Evolutionary conservation across 2,329 filamentous ascomycete genomes (phyloP).

Genomic region (Didymosphaeria variabile): DNA sequence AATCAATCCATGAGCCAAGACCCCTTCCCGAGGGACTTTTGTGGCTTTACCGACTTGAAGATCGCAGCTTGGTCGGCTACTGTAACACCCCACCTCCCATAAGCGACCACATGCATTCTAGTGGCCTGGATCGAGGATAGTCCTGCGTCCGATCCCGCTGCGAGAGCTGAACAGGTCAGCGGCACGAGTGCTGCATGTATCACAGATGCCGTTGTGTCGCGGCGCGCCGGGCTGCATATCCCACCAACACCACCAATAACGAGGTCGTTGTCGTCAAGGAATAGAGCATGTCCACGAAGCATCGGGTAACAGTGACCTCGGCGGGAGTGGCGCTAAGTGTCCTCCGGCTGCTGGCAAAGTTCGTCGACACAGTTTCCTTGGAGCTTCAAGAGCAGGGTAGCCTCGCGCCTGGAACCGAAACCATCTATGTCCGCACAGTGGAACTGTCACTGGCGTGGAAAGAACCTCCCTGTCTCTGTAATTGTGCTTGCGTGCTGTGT

Average conservation of each 20-base stretch:
- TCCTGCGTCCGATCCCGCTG: background rate
- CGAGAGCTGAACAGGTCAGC: background rate
- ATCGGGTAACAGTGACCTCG: background rate
- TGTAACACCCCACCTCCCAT: background rate
- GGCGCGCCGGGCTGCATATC: background rate
- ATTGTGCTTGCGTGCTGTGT: background rate
- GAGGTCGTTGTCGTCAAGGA: background rate
- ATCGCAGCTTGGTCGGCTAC: background rate
- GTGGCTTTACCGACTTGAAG: background rate
- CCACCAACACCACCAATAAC: background rate
- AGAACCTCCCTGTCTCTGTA: background rate
- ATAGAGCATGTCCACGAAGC: background rate
- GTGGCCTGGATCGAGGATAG: background rate
- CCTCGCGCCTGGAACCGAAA: background rate
- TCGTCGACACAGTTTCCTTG: background rate
- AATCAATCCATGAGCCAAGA: background rate
- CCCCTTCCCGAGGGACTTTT: background rate
- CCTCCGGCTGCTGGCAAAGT: background rate
- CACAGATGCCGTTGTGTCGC: background rate
- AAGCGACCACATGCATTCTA: slow-evolving; percentile 1
- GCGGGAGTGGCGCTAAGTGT: background rate
- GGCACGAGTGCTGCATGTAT: background rate
- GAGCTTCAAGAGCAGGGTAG: background rate
- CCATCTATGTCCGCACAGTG: background rate
- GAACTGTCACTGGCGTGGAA: background rate